Evolutionary conservation across 2,329 filamentous ascomycete species (phyloP), one percentile per base, ranked within the genome.

Genomic region (Lizonia empirigonia): DNA sequence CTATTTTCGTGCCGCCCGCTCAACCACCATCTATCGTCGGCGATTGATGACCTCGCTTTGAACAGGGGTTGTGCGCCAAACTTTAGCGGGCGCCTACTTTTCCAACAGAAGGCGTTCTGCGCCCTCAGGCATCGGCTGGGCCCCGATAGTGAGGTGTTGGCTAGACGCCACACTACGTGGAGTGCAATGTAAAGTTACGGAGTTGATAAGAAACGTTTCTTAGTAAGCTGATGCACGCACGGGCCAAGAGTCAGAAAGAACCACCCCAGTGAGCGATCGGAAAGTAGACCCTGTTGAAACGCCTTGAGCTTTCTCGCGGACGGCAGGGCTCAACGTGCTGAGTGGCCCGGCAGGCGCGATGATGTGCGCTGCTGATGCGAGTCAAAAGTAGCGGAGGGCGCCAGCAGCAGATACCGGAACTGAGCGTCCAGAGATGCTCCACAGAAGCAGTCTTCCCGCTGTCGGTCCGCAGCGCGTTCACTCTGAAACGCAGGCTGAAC

Each of bases 101-200:
- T 64, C 59, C 59, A 58, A 56, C 57, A 48, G 55, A 50, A 23
- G 19, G 35, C 26, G 37, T 52, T 42, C 59, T 59, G 56, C 62
- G 61, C 59, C 56, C 65, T 64, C 56, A 62, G 59, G 60, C 60
- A 59, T 59, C 67, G 68, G 65, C 65, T 64, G 63, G 57, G 58
- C 60, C 63, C 67, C 67, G 70, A 73, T 72, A 67, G 66, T 65
- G 61, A 70, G 63, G 61, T 62, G 63, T 68, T 67, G 69, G 67
- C 66, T 68, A 63, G 69, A 69, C 63, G 64, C 67, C 63, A 63
- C 65, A 12, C 65, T 57, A 47, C 46, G 57, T 56, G 46, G 56
- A 59, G 55, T 50, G 55, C 62, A 24, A 51, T n/a, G 47, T 53
- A 61, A 53, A 59, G 58, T 58, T 59, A 50, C 45, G 12, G 20